Evolutionary conservation across 768 basidiomycete species (phyloP).

Genomic region (Naganishia antarctica): DNA sequence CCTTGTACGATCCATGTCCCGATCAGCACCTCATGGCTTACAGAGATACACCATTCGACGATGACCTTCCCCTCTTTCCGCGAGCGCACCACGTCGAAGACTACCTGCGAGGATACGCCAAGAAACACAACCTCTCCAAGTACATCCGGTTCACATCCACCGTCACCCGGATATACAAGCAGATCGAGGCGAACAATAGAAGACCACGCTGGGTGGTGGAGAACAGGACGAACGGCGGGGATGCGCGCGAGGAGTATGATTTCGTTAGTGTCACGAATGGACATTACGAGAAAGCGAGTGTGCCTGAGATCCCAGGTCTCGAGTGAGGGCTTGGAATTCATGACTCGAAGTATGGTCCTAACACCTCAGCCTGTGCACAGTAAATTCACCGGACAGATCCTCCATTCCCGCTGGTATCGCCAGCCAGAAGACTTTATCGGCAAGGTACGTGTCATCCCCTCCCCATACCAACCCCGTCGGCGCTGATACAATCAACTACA

Average conservation of each 20-base stretch:
- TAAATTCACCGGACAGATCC: conserved; percentile 40
- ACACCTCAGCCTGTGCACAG: conserved; percentile 22
- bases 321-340: conserved; percentile 28
- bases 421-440: conserved; percentile 37
- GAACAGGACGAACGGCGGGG: not conserved
- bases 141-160: conserved; percentile 62
- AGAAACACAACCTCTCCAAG: conserved; percentile 59
- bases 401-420: conserved; percentile 49
- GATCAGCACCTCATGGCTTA: conserved; percentile 46
- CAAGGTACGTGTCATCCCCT: conserved; percentile 28
- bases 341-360: no score
- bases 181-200: not conserved
- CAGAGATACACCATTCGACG: conserved; percentile 35
- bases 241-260: conserved; percentile 40
- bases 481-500: not conserved
- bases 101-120: conserved; percentile 68
- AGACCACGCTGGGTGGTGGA: conserved; percentile 8
- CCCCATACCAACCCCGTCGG: not conserved
- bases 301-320: conserved; percentile 44
- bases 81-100: conserved; percentile 52
- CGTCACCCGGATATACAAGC: conserved; percentile 51
- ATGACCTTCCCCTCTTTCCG: conserved; percentile 34
- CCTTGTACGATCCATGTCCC: not conserved
- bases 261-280: conserved; percentile 48
- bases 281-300: conserved; percentile 48